These are phyloP conservation scores for Penicillium crystallinum DNA, from an alignment of 495 filamentous ascomycete species.

Conservation along the genomic window DNA sequence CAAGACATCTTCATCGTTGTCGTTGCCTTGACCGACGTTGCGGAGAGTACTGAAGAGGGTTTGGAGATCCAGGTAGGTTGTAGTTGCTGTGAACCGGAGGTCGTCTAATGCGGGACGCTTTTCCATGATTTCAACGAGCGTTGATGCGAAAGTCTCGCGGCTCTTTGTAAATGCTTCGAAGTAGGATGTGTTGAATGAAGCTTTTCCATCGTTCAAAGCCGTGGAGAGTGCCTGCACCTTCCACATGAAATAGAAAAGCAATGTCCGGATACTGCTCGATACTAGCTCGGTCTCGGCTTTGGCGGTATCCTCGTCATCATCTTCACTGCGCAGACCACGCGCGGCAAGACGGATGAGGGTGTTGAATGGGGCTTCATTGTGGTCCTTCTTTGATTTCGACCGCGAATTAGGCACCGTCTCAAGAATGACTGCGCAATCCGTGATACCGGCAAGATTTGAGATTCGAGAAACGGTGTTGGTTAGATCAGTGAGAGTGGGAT, in stretches of 20 bases:
- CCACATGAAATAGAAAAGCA: conserved; percentile 95
- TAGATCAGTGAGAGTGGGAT: conserved; percentile 59
- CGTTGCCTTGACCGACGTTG: conserved; percentile 33
- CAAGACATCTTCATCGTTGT: conserved; percentile 44
- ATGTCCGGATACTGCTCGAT: conserved; percentile 60
- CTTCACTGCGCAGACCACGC: conserved; percentile 55
- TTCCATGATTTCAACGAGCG: conserved; percentile 61
- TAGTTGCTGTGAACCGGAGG: conserved; percentile 68
- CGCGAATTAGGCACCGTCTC: conserved; percentile 49
- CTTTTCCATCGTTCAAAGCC: conserved; percentile 34
- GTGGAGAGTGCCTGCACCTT: conserved; percentile 54
- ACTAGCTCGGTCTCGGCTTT: conserved; percentile 72
- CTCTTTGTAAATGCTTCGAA: conserved; percentile 42
- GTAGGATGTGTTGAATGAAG: conserved; percentile 48
- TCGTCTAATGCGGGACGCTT: conserved; percentile 58
- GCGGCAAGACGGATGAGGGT: conserved; percentile 61
- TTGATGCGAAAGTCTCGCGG: conserved; percentile 49
- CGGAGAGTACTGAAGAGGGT: conserved; percentile 73
- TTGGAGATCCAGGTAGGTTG: conserved; percentile 71
- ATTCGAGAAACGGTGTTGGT: conserved; percentile 79
- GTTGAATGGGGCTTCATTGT: conserved; percentile 52
- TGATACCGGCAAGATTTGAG: conserved; percentile 74
- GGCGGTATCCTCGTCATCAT: conserved; percentile 58
- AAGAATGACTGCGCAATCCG: conserved; percentile 66
- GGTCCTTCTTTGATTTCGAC: conserved; percentile 46